phyloP scores from a whole-genome alignment of 1,284 basidiomycete species.

The Anthracocystis walkeri region DNA sequence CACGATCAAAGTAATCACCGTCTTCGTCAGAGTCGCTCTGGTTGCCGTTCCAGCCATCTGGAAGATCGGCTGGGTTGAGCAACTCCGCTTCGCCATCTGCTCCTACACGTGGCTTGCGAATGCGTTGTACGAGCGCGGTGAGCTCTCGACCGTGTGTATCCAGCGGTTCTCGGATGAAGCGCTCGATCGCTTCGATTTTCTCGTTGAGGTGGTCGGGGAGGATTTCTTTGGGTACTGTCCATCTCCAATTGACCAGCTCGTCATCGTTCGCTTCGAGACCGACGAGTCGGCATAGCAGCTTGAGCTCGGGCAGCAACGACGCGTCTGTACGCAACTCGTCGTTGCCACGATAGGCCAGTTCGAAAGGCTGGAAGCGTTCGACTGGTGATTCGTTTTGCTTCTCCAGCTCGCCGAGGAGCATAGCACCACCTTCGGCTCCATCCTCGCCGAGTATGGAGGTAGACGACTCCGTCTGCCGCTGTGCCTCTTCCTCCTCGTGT shows the following conservation, averaged over 20 bases:
- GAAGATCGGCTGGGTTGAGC: conserved; percentile 32
- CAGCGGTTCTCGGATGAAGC: conserved; percentile 60
- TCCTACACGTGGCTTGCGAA: conserved; percentile 42
- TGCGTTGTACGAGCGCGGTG: conserved; percentile 49
- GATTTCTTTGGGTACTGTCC: conserved; percentile 57
- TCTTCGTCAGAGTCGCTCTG: conserved; percentile 49
- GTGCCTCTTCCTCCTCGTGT: conserved; percentile 34
- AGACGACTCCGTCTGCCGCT: conserved; percentile 8
- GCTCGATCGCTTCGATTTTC: conserved; percentile 61
- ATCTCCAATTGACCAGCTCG: conserved; percentile 54
- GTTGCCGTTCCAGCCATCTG: conserved; percentile 35
- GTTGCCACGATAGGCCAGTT: conserved; percentile 41
- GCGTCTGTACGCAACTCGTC: conserved; percentile 58
- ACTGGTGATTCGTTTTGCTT: conserved; percentile 38
- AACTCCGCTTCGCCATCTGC: conserved; percentile 9
- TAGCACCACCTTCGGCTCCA: conserved; percentile 2
- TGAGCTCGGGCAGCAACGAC: conserved; percentile 57
- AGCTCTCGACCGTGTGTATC: conserved; percentile 49
- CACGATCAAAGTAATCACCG: conserved; percentile 48
- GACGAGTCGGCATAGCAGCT: conserved; percentile 64
- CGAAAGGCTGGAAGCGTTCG: conserved; percentile 41
- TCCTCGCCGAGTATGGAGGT: conserved; percentile 9
- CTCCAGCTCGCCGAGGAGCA: conserved; percentile 33
- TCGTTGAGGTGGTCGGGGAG: conserved; percentile 56
- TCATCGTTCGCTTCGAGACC: conserved; percentile 54